Base-by-base conservation (phyloP, 345 rosid genomes). In the Clarkia xantiana region DNA sequence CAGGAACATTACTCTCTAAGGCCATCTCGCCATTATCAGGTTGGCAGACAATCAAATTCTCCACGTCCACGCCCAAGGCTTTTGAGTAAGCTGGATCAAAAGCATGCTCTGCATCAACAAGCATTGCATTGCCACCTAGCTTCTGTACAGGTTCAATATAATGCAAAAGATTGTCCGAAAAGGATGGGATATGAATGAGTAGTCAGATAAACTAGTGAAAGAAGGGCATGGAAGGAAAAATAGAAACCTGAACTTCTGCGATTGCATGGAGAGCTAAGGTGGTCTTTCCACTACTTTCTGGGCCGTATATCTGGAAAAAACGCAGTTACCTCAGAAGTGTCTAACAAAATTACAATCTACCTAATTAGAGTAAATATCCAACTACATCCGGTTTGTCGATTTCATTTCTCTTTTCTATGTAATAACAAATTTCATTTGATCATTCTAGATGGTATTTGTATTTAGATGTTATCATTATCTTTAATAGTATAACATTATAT, bases 81-180 rank as follows among this genome's bases (percentile, higher is more conserved):
- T 82, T 89, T 49, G 97, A 89, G 70, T 89, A 89, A 22, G 97
- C 58, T 40, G 95, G 95, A 73, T 90, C 97, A 74, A 90, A 90
- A 61, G 97, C 97, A 60, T 90, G 97, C 73, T 90, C 97, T 48
- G 97, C 97, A 70, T 85, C 95, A 67, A 90, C 95, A 67, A 85
- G 97, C 95, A 85, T 90, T 14, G 97, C 95, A 63, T 82, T 82
- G 71, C 97, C 95, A 53, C 97, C 97, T 53, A 74, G 71, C 61
- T 74, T 90, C 97, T 90, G 94, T 65, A 73, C 7, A 51, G 51
- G 46, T 17, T 64, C 19, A 20, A 66, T 18, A 57, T 38, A 58
- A 40, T 40, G 23, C 12, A 50, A 48, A 59, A 18, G 49, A 14
- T 3, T 41, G 43, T 11, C 45, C 42, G 48, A 55, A 14, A 52